Evolutionary conservation across 805 yeast species (phyloP), one percentile per base, ranked within the genome.

Genomic region (Starmerella sirachaensis): DNA sequence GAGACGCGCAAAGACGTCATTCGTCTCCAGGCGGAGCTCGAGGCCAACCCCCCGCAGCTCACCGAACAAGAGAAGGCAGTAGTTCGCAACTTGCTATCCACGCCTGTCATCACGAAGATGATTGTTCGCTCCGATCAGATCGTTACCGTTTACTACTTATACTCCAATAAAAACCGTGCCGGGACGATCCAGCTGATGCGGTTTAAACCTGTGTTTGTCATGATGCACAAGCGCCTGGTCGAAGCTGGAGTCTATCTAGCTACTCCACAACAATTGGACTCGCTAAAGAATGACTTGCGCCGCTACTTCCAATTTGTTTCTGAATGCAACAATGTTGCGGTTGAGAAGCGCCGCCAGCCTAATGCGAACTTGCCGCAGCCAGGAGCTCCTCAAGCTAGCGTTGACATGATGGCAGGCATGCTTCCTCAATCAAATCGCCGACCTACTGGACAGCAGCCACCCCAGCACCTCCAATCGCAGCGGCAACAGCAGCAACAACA

Each of bases 141-240:
- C 29, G 73, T 82, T 28, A 84, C 93, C 25, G 76, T 80, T 52
- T 82, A 81, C 51, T 84, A 72, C 53, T 69, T 78, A 41, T 64
- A 82, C 43, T 79, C 93, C 14, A 41, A 46, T 1, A 74, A 77
- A 49, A 80, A 79, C 55, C 69, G 67, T 33, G 81, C 76, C 34
- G 86, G 82, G 8, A 78, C 93, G 1, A 75, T 73, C 51, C 71
- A 81, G 48, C 69, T 85, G 42, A 67, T 85, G 42, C 86, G 80
- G 54, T 72, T 81, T 66, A 76, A 83, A 58, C 69, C 74, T 43
- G 77, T 83, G 77, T 74, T 82, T 30, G 77, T 74, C 51, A 79
- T 77, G 53, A 79, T 83, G 43, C 60, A 77, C 48, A 91, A 82
- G 35, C 75, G 71, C 31, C 63, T 83, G 47, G 70, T 75, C 41